A percentile compares a stretch with the other conserved stretches of the same genome.
phyloP scores from a whole-genome alignment of 2,329 filamentous ascomycete genomes.

The Cephalotrichum gorgonifer region DNA sequence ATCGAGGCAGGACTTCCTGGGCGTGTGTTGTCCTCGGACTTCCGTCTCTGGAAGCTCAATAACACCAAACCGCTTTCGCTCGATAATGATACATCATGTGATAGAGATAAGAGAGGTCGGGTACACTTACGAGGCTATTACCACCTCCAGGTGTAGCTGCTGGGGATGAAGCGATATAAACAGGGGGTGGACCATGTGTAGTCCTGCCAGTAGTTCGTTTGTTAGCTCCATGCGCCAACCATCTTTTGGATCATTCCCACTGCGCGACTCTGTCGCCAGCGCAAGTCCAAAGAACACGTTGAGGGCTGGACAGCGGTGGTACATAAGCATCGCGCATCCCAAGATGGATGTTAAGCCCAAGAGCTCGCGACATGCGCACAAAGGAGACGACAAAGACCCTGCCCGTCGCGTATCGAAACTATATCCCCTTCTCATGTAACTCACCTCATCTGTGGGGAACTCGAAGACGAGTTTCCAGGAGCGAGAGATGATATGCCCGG shows the following conservation, averaged over 20 bases:
- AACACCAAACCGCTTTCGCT: background rate
- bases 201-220: constrained; percentile 5
- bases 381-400: background rate
- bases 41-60: background rate
- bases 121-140: background rate
- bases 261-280: no score
- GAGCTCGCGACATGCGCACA: background rate
- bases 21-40: background rate
- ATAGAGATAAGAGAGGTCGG: background rate
- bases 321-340: no score
- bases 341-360: no score
- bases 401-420: background rate
- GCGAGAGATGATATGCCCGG: constrained; percentile 35
- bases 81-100: background rate
- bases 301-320: no score
- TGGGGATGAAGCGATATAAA: background rate
- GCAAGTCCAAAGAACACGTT: no score
- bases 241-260: background rate
- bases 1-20: background rate
- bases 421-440: constrained; percentile 10
- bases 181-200: constrained; percentile 7
- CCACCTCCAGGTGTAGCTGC: background rate
- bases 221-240: constrained; percentile 2
- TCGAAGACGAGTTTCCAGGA: constrained; percentile 25
- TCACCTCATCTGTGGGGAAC: constrained; percentile 36